Percentiles rank a stretch among this genome's conserved stretches.
phyloP scores from a whole-genome alignment of 169 alveolate genomes.

The Cryptosporidium tyzzeri region DNA sequence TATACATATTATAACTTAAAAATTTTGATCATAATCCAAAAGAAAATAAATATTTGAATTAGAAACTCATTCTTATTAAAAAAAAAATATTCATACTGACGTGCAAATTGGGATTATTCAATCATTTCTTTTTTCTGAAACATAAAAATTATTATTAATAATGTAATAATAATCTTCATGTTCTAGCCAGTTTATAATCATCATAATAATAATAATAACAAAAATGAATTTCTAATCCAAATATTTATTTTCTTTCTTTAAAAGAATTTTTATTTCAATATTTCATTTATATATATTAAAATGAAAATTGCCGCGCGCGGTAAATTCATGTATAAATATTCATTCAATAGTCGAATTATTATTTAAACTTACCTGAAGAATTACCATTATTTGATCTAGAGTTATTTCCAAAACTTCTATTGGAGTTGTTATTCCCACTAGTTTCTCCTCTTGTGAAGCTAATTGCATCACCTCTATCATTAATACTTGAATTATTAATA shows the following conservation, averaged over 20 bases:
- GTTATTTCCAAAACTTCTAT: neutral
- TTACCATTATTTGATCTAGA: neutral
- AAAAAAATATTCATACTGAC: slow-evolving; percentile 68
- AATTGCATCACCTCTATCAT: slow-evolving; percentile 3
- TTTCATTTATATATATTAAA: neutral
- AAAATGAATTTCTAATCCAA: neutral
- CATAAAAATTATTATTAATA: neutral
- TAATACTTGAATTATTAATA: neutral
- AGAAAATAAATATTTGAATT: neutral
- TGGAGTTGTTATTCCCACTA: neutral
- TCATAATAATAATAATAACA: slow-evolving; percentile 19
- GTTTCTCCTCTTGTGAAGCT: slow-evolving; percentile 19
- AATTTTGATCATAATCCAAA: neutral
- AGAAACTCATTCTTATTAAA: slow-evolving; percentile 1
- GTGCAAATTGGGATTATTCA: slow-evolving; percentile 74
- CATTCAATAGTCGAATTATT: neutral
- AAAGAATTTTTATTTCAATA: too few species aligned
- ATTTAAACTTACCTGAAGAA: slow-evolving; percentile 54
- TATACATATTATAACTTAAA: neutral
- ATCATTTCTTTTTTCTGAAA: slow-evolving; percentile 37
- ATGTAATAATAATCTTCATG: neutral
- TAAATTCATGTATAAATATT: neutral
- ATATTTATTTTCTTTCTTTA: too few species aligned
- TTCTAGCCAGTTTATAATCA: slow-evolving; percentile 69
- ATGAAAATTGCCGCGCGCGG: slow-evolving; percentile 2